Conservation (phyloP, 2,329 filamentous ascomycete species). For the Colletotrichum cuscutae region DNA sequence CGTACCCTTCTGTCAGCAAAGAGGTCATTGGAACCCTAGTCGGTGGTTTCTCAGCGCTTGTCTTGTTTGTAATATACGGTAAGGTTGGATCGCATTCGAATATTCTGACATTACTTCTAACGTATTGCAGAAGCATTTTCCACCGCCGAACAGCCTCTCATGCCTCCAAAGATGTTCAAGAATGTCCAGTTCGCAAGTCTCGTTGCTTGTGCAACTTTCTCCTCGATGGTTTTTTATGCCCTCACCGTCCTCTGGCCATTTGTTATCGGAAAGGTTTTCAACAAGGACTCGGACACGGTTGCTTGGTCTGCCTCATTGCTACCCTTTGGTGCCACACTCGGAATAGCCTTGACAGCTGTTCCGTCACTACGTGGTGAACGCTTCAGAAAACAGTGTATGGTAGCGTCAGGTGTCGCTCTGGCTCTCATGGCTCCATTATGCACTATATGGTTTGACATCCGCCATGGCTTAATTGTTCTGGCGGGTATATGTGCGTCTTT, state of each 20-base stretch:
- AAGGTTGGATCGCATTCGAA: neutral
- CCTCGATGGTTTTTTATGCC: slow-evolving; percentile 57
- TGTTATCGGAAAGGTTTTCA: slow-evolving; percentile 53
- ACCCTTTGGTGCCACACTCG: neutral
- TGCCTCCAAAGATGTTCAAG: slow-evolving; percentile 54
- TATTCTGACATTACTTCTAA: slow-evolving; percentile 26
- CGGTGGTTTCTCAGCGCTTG: neutral
- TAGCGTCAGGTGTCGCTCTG: neutral
- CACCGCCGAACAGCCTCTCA: slow-evolving; percentile 48
- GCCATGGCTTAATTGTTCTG: neutral
- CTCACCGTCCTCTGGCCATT: slow-evolving; percentile 57
- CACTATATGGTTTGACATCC: neutral
- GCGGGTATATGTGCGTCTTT: neutral
- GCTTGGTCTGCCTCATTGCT: slow-evolving; percentile 42
- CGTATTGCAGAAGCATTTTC: slow-evolving; percentile 32
- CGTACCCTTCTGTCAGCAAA: slow-evolving; percentile 33
- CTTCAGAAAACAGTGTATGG: neutral
- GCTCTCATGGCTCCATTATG: neutral
- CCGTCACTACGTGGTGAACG: slow-evolving; percentile 47
- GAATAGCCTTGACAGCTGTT: slow-evolving; percentile 43
- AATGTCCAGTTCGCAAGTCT: slow-evolving; percentile 52
- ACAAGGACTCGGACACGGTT: slow-evolving; percentile 46
- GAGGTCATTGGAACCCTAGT: slow-evolving; percentile 42
- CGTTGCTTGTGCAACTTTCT: slow-evolving; percentile 50
- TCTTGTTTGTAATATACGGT: slow-evolving; percentile 9